Evolutionary conservation across 2,329 filamentous ascomycete species (phyloP).

Genomic region (Pyricularia pennisetigena): DNA sequence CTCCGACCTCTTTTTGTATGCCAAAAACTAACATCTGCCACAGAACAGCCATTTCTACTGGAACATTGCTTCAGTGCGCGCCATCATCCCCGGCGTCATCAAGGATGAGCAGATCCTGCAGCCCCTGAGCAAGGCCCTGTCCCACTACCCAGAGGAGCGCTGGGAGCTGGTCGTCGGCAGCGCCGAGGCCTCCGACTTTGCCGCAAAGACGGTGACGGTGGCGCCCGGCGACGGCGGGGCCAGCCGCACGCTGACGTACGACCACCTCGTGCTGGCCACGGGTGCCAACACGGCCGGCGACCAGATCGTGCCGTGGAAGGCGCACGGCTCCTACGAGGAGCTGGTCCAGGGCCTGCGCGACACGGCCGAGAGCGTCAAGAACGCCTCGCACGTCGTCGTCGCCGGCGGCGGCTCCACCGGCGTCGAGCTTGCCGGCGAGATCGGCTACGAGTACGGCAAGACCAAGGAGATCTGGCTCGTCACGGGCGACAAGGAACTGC

Average conservation of each 20-base stretch:
- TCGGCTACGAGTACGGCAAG: slow-evolving; percentile 36
- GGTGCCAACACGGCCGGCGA: slow-evolving; percentile 31
- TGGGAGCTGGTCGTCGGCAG: slow-evolving; percentile 43
- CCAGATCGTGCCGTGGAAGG: slow-evolving; percentile 41
- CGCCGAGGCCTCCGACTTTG: slow-evolving; percentile 31
- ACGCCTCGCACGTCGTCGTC: slow-evolving; percentile 43
- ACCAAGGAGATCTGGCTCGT: slow-evolving; percentile 40
- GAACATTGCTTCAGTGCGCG: slow-evolving; percentile 46
- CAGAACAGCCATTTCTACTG: slow-evolving; percentile 49
- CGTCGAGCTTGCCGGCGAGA: slow-evolving; percentile 44
- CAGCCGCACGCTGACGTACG: slow-evolving; percentile 30
- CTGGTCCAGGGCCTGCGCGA: slow-evolving; percentile 27
- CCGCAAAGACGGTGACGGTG: slow-evolving; percentile 33
- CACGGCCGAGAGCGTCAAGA: slow-evolving; percentile 28
- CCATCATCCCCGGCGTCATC: slow-evolving; percentile 39
- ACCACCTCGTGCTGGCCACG: slow-evolving; percentile 48
- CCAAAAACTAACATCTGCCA: background rate
- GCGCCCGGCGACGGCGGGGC: slow-evolving; percentile 9
- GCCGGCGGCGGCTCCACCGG: slow-evolving; percentile 47
- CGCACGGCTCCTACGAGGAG: slow-evolving; percentile 34
- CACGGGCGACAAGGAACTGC: slow-evolving; percentile 26
- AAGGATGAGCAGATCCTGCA: slow-evolving; percentile 39
- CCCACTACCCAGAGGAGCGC: slow-evolving; percentile 35
- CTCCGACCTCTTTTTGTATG: background rate
- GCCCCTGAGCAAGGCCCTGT: slow-evolving; percentile 37